phyloP scores from a whole-genome alignment of 345 rosid species.

The Microthlaspi erraticum region DNA sequence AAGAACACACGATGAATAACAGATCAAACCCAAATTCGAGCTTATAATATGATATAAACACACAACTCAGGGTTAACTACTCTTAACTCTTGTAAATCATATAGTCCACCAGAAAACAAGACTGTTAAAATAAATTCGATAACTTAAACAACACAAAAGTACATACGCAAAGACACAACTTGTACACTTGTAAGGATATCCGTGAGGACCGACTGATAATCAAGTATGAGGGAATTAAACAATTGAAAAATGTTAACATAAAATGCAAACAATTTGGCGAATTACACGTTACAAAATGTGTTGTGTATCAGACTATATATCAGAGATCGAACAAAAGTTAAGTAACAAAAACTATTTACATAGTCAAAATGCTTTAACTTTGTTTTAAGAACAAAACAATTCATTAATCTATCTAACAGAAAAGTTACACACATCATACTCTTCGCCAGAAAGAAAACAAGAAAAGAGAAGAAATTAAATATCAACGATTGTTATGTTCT shows the following conservation, averaged over 20 bases:
- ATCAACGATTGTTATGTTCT: not conserved
- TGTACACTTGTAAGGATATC: constrained; percentile 1
- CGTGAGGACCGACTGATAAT: constrained; percentile 1
- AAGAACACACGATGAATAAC: not conserved
- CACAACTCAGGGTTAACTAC: not conserved
- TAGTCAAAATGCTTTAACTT: not conserved
- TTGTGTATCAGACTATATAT: not conserved
- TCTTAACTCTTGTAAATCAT: not conserved
- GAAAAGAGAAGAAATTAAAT: not conserved
- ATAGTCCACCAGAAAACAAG: constrained; percentile 5
- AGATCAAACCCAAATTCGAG: not conserved
- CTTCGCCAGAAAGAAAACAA: not conserved
- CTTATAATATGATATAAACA: not conserved
- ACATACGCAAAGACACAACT: constrained; percentile 13
- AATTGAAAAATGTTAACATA: not conserved
- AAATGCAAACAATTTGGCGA: constrained; percentile 9
- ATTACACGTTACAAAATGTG: constrained; percentile 1
- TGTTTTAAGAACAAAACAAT: not conserved
- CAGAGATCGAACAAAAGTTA: too few relatives aligned
- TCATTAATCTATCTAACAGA: not conserved
- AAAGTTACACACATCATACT: not conserved
- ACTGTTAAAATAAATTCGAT: not conserved
- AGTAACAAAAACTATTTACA: not conserved
- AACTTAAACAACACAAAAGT: not conserved
- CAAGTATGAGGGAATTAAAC: not conserved